Conservation (phyloP, 2,329 filamentous ascomycete species). For the Amauroascus niger region DNA sequence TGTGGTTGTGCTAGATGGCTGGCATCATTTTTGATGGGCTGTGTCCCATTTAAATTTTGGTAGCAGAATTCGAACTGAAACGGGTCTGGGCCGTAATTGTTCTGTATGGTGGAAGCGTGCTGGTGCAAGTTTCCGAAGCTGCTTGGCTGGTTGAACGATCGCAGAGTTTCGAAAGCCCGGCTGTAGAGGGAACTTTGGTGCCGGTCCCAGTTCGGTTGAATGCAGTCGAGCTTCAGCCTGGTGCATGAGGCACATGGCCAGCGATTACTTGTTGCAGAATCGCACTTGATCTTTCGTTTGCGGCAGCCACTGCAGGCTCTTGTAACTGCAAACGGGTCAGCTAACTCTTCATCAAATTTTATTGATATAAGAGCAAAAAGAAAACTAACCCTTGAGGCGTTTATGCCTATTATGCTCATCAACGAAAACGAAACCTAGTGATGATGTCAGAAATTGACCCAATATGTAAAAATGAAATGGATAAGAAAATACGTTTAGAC, state of each 20-base stretch:
- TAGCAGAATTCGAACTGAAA: conserved; percentile 1
- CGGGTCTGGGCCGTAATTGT: background rate
- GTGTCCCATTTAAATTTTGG: background rate
- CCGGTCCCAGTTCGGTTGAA: conserved; percentile 57
- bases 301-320: conserved; percentile 92
- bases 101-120: background rate
- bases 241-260: conserved; percentile 96
- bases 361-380: background rate
- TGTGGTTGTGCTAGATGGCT: conserved; percentile 33
- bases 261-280: conserved; percentile 90
- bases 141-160: background rate
- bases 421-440: conserved; percentile 90
- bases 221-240: conserved; percentile 82
- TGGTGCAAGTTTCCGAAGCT: background rate
- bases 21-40: conserved; percentile 34
- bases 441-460: conserved; percentile 12
- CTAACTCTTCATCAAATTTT: background rate
- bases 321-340: conserved; percentile 58
- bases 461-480: background rate
- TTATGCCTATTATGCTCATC: conserved; percentile 98
- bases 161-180: background rate
- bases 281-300: conserved; percentile 94
- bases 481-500: conserved; percentile 61
- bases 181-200: background rate
- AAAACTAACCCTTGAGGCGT: conserved; percentile 70